Evolutionary conservation across 768 basidiomycete species (phyloP).

Genomic region (Guyanaporus albipodus): DNA sequence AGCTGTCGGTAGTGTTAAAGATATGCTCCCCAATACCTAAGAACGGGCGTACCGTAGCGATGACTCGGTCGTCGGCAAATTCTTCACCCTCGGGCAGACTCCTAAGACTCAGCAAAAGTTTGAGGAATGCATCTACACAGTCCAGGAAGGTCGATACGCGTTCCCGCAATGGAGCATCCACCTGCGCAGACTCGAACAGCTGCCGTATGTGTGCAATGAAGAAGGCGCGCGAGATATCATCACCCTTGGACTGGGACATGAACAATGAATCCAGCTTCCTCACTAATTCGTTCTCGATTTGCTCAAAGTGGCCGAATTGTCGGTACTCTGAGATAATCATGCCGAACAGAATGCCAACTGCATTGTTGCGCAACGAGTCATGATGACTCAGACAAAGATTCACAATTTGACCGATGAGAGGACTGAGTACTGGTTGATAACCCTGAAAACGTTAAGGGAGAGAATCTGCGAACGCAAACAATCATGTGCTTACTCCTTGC

Average conservation of each 20-base stretch:
- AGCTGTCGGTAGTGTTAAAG: conserved; percentile 43
- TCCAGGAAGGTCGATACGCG: conserved; percentile 81
- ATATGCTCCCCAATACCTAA: background rate
- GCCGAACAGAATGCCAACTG: conserved; percentile 88
- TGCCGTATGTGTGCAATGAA: conserved; percentile 88
- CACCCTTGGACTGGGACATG: conserved; percentile 89
- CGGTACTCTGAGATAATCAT: conserved; percentile 95
- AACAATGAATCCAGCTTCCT: conserved; percentile 87
- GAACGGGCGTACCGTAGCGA: conserved; percentile 63
- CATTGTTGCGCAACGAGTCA: conserved; percentile 84
- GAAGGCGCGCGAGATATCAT: conserved; percentile 87
- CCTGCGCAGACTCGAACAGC: conserved; percentile 80
- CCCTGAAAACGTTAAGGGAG: conserved; percentile 42
- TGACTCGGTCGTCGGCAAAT: conserved; percentile 91
- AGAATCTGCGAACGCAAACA: background rate
- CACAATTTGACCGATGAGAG: conserved; percentile 86
- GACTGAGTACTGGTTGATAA: conserved; percentile 78
- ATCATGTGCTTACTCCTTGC: conserved; percentile 64
- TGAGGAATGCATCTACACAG: conserved; percentile 89
- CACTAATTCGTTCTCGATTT: conserved; percentile 90
- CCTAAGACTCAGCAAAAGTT: conserved; percentile 81
- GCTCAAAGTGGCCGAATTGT: conserved; percentile 77
- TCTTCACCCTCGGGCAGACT: conserved; percentile 91
- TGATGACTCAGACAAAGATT: conserved; percentile 93
- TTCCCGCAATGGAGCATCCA: conserved; percentile 74